Conservation (phyloP, 257 asterid species). For the Rehmannia glutinosa region DNA sequence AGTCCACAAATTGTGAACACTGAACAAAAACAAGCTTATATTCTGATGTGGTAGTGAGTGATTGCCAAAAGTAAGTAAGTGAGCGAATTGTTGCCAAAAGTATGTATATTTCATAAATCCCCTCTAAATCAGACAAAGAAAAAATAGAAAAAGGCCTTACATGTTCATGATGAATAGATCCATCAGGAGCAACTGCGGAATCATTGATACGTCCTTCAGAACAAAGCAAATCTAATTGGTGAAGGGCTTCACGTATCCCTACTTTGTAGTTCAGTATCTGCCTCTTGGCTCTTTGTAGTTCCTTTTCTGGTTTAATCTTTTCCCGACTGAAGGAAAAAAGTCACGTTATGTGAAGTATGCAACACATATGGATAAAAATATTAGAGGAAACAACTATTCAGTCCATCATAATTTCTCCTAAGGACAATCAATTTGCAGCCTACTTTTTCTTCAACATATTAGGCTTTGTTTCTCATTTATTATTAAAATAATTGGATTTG, state of each 20-base stretch:
- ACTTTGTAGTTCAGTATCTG: conserved; percentile 88
- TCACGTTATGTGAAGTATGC: conserved; percentile 13
- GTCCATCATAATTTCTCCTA: not conserved
- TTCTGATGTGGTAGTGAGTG: too few species aligned
- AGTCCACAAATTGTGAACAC: too few species aligned
- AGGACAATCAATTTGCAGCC: not conserved
- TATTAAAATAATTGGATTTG: not conserved
- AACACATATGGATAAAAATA: not conserved
- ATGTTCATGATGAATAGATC: conserved; percentile 90
- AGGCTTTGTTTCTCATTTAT: conserved; percentile 1
- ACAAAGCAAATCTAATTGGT: conserved; percentile 75
- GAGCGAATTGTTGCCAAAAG: not conserved
- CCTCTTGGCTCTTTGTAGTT: conserved; percentile 76
- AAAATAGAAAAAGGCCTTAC: conserved; percentile 34
- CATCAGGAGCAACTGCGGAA: conserved; percentile 75
- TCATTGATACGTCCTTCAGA: conserved; percentile 67
- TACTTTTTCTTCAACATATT: conserved; percentile 3
- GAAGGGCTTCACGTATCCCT: conserved; percentile 93
- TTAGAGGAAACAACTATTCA: not conserved
- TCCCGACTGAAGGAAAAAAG: conserved; percentile 63
- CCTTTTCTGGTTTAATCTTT: conserved; percentile 87
- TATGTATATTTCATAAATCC: not conserved
- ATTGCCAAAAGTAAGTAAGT: too few species aligned
- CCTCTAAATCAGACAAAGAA: not conserved
- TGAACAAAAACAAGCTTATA: too few species aligned